Base-by-base conservation (phyloP, 257 asterid genomes). In the Solanum verrucosum region DNA sequence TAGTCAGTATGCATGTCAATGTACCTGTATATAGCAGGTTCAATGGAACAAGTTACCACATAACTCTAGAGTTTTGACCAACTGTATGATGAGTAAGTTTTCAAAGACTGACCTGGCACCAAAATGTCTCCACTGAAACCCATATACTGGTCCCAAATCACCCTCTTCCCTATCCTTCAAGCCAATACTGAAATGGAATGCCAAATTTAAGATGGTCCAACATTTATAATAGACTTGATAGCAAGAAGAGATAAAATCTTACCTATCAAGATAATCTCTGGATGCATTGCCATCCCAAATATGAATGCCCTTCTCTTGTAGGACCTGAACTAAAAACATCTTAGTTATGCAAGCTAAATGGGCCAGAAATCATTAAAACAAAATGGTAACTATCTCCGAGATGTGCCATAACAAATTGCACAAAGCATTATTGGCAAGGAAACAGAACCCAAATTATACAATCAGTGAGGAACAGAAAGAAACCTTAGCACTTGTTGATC, bases 401-500 rank as follows among this genome's bases (percentile, higher is more conserved):
- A 65, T 73, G 56, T 73, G 42, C 18, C 40, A 25, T 56, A 46
- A 73, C 49, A 83, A 72, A 78, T 46, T 73, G 82, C 60, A 49
- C 34, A 72, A 59, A 52, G 9, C 67, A 75, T 85, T 27, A 25
- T 16, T 44, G 84, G 85, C 70, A 84, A 49, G 65, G 65, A 40
- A 27, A 21, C 65, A 56, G 31, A 74, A 59, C 29, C 60, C 40
- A 38, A 9, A 85, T 34, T 65, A 71, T 14, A 38, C 42, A 56
- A 68, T 34, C 27, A 65, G 75, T 34, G 73, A 68, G 56, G 42
- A 49, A 86, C 56, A 88, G 75, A 81, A 59, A 79, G 42, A 89
- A 91, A 96, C 99, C 95, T 94, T 97, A 40, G 98, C 98, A 96
- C 93, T 97, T 87, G 99, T 96, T 40, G 98, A 95, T 72, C 99